Conservation (phyloP, 2,329 filamentous ascomycete species). For the Neopestalotiopsis rosae region DNA sequence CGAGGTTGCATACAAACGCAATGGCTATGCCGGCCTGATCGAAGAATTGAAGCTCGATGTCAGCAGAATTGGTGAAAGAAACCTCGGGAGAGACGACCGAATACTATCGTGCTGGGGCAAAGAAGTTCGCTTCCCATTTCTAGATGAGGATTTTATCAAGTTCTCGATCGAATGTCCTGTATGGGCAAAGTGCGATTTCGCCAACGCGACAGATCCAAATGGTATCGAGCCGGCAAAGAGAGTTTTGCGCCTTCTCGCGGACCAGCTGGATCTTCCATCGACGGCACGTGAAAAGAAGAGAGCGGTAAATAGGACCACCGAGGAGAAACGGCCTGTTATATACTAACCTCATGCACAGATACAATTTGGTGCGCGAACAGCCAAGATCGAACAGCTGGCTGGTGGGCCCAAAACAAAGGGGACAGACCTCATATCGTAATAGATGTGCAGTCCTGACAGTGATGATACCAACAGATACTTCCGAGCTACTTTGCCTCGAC, state of each 20-base stretch:
- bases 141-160: conserved; percentile 85
- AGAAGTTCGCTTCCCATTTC: conserved; percentile 87
- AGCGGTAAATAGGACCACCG: conserved; percentile 62
- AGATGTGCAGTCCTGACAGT: conserved; percentile 48
- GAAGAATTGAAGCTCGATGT: conserved; percentile 88
- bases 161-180: conserved; percentile 79
- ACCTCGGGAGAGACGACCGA: conserved; percentile 91
- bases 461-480: conserved; percentile 79
- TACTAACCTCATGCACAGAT: conserved; percentile 56
- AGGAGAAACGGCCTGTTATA: conserved; percentile 8
- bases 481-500: conserved; percentile 54
- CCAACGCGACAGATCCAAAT: conserved; percentile 44
- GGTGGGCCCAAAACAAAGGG: conserved; percentile 65
- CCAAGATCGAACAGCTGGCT: conserved; percentile 73
- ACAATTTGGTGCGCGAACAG: conserved; percentile 82
- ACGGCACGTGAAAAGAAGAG: conserved; percentile 91
- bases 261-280: conserved; percentile 70
- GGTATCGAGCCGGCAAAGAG: conserved; percentile 80
- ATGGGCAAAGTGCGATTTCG: conserved; percentile 89
- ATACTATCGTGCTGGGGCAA: conserved; percentile 88
- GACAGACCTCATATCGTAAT: conserved; percentile 62
- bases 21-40: conserved; percentile 73
- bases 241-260: conserved; percentile 77
- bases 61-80: conserved; percentile 85
- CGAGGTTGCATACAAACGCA: conserved; percentile 72